Base-by-base conservation (phyloP, 805 yeast species). In the Saccharomycopsis capsularis region DNA sequence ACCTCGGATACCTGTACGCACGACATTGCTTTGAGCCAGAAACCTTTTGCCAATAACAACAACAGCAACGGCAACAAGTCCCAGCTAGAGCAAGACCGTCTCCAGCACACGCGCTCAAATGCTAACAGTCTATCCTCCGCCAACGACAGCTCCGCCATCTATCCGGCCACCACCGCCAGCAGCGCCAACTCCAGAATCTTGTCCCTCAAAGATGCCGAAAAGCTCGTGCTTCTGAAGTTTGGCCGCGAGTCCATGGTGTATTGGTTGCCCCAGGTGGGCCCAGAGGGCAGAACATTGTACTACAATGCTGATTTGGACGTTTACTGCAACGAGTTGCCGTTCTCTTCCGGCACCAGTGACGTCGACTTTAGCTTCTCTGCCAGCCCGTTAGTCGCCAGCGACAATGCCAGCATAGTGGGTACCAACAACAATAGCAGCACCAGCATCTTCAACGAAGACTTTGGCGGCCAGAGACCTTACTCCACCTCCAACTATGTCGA, bases 221-320 rank as follows among this genome's bases (percentile, higher is more conserved):
- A 32, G 21, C 35, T 42, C 11, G 40, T 24, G 7, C 16, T 21
- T 9, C 25, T 15, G 23, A 40, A 42, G 42, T 41, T 24, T 7
- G 42, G 32, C 23, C 22, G 30, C n/a, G 47, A 40, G 13, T 50
- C 18, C n/a, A 22, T 19, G 30, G 24, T 37, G n/a, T 52, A 42
- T 15, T 84, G 91, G 90, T 62, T 80, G 0, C 84, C 88, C 0
- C 71, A 75, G 42, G 64, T 75, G n/a, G 74, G 82, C 1, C 68
- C 70, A 11, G 73, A 70, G 45, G 82, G 79, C 19, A 74, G 74
- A 44, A 61, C 80, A 15, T 64, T 82, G 5, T 85, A 72, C 63
- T 80, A 77, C 62, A 79, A 81, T 57, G 74, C 78, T 29, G 76
- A 77, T 30, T 64, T 85, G 46, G 75, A 81, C 55, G 67, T 82